These are phyloP conservation scores for Zoysia pacifica DNA, from an alignment of 176 grass and related monocot genomes.

Conservation along the genomic window DNA sequence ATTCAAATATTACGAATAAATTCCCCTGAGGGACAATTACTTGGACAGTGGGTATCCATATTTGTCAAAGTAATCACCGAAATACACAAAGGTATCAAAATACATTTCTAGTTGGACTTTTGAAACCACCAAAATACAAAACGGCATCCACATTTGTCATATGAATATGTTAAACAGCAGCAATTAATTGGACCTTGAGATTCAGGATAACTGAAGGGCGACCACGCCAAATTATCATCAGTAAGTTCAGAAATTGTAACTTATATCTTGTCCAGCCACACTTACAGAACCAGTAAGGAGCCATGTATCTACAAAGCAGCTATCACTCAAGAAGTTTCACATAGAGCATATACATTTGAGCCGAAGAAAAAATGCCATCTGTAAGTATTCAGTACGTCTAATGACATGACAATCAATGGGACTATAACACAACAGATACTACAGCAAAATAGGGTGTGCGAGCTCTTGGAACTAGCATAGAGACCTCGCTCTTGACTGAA, in stretches of 20 bases:
- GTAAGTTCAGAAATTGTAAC: conserved; percentile 9
- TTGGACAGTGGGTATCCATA: background rate
- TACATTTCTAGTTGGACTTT: no score
- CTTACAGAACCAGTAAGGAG: conserved; percentile 9
- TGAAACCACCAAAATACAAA: background rate
- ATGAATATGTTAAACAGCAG: background rate
- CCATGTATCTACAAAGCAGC: conserved; percentile 44
- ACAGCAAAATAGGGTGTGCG: conserved; percentile 18
- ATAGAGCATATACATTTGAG: conserved; percentile 39
- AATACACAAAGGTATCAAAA: no score
- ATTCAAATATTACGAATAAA: background rate
- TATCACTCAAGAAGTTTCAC: conserved; percentile 20
- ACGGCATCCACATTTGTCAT: no score
- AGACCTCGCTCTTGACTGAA: background rate
- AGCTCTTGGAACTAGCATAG: conserved; percentile 17
- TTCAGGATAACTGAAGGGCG: background rate
- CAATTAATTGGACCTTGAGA: background rate
- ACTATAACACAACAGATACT: conserved; percentile 21
- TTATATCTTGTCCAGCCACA: conserved; percentile 34
- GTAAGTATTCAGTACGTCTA: conserved; percentile 21
- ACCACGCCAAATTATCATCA: background rate
- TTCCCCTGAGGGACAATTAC: background rate
- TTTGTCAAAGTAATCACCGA: no score
- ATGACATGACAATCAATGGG: conserved; percentile 44
- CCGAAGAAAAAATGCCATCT: conserved; percentile 23